Conservation (phyloP, 73 alveolate species). For the Tetrahymena thermophila region DNA sequence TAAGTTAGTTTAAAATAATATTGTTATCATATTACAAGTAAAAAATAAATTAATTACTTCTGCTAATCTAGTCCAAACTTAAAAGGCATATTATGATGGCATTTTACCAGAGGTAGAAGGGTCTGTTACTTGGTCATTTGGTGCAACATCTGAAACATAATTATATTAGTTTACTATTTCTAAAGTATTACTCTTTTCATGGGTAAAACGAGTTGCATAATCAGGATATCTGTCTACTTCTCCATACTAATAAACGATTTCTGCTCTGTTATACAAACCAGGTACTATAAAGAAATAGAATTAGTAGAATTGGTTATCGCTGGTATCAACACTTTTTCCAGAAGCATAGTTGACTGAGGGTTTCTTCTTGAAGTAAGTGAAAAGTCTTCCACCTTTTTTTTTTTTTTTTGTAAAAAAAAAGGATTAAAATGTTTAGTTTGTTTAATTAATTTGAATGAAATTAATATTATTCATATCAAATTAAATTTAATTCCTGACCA, state of each 20-base stretch:
- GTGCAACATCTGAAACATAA: constrained; percentile 19
- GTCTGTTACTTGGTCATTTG: background rate
- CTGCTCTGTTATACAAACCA: constrained; percentile 32
- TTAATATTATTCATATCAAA: background rate
- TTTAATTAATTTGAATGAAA: background rate
- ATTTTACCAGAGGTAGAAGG: background rate
- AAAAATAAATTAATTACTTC: background rate
- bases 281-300: constrained; percentile 4
- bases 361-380: constrained; percentile 9
- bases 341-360: constrained; percentile 19
- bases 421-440: background rate
- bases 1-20: background rate
- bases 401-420: background rate
- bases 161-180: background rate
- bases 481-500: background rate
- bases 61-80: constrained; percentile 17
- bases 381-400: constrained; percentile 33
- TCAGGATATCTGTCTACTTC: constrained; percentile 5
- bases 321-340: constrained; percentile 2
- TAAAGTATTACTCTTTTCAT: background rate
- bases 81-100: constrained; percentile 7
- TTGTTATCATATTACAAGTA: background rate
- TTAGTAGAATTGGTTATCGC: constrained; percentile 1
- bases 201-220: constrained; percentile 7
- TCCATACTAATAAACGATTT: constrained; percentile 6